These are phyloP conservation scores for Candida dubliniensis DNA, from an alignment of 1,139 yeast genomes.

Conservation along the genomic window DNA sequence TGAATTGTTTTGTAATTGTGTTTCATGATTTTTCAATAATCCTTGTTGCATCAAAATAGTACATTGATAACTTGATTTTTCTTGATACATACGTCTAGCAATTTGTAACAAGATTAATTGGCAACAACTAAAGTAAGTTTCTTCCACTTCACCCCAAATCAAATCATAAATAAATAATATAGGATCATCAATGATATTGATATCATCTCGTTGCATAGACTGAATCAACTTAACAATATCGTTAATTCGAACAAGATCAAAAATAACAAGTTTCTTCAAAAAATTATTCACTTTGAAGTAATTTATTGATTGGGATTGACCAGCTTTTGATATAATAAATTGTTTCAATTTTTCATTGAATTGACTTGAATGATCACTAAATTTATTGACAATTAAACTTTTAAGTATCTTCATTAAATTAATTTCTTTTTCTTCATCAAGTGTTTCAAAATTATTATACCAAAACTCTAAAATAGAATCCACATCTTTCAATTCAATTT, in stretches of 20 bases:
- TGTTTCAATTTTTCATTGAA: conserved; percentile 10
- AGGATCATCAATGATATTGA: neutral
- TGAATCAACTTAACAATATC: conserved; percentile 14
- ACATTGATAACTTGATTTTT: conserved; percentile 8
- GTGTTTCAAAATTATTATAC: conserved; percentile 4
- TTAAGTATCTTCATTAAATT: conserved; percentile 18
- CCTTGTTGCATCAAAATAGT: conserved; percentile 11
- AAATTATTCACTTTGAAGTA: conserved; percentile 8
- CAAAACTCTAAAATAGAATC: conserved; percentile 7
- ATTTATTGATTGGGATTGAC: conserved; percentile 7
- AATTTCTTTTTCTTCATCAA: conserved; percentile 14
- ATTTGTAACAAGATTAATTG: conserved; percentile 20
- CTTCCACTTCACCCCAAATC: conserved; percentile 16
- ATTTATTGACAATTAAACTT: conserved; percentile 18
- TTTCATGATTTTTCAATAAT: conserved; percentile 7
- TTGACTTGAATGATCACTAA: conserved; percentile 8
- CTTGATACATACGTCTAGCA: conserved; percentile 11
- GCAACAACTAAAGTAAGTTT: conserved; percentile 10
- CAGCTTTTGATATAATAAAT: conserved; percentile 1
- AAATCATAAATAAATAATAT: conserved; percentile 17
- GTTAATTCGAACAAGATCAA: conserved; percentile 19
- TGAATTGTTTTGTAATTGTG: conserved; percentile 5
- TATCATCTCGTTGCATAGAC: conserved; percentile 1
- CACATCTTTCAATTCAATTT: neutral
- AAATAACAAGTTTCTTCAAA: conserved; percentile 21